Conservation (phyloP, 169 alveolate genomes). For the Eimeria tenella region DNA sequence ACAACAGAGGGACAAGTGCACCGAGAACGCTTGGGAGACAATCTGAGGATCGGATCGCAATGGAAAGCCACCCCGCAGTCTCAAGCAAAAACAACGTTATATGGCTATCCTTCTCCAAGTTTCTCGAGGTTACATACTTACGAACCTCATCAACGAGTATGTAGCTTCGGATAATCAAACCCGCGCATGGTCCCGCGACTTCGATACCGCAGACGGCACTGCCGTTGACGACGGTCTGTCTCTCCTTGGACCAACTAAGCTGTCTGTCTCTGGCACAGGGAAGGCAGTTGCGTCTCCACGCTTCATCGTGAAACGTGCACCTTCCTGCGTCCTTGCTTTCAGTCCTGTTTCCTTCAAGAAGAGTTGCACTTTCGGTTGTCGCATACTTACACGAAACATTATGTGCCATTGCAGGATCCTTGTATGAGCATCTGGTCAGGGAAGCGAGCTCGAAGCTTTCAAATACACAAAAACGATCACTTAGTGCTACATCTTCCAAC, state of each 20-base stretch:
- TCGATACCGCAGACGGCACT: slow-evolving; percentile 62
- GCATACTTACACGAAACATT: background rate
- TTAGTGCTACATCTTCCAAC: slow-evolving; percentile 42
- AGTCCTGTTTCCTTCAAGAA: background rate
- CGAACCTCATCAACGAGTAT: slow-evolving; percentile 58
- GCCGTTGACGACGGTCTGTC: slow-evolving; percentile 32
- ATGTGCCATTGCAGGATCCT: background rate
- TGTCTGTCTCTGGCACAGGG: slow-evolving; percentile 58
- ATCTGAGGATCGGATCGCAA: too few relatives aligned
- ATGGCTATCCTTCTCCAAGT: background rate
- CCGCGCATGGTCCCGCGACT: slow-evolving; percentile 58
- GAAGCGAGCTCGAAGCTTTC: slow-evolving; percentile 34
- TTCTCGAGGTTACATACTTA: background rate
- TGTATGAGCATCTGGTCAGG: slow-evolving; percentile 34
- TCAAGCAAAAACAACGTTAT: background rate
- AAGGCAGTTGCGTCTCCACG: background rate
- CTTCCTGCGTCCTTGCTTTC: background rate
- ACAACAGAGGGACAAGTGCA: background rate
- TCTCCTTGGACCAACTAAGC: slow-evolving; percentile 8
- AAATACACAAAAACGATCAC: slow-evolving; percentile 35
- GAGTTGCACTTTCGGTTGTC: background rate
- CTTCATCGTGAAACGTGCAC: background rate
- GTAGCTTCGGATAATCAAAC: slow-evolving; percentile 53
- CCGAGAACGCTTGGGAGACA: too few relatives aligned
- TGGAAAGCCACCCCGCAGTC: background rate